Percentiles rank a stretch among this genome's conserved stretches.
Evolutionary conservation across 1,284 basidiomycete species (phyloP).

Genomic region (Porodaedalea pini): DNA sequence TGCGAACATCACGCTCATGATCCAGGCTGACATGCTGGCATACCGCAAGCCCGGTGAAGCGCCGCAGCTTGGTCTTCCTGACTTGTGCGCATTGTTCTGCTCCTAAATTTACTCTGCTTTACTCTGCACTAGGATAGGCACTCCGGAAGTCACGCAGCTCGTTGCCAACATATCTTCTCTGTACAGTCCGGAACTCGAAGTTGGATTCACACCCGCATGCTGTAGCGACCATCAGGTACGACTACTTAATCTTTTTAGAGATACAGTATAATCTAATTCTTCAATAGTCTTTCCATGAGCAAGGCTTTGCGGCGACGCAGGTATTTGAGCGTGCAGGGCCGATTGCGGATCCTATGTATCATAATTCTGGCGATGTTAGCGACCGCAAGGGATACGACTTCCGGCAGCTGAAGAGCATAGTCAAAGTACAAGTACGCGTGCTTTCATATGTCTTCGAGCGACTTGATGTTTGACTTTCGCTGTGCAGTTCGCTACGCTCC

Average conservation of each 20-base stretch:
- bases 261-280: background rate
- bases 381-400: conserved; percentile 77
- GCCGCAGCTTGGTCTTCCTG: conserved; percentile 73
- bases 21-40: conserved; percentile 87
- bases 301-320: conserved; percentile 80
- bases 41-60: conserved; percentile 75
- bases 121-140: conserved; percentile 58
- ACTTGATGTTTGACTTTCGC: background rate
- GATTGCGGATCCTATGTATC: conserved; percentile 84
- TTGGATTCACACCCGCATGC: conserved; percentile 77
- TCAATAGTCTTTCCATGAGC: conserved; percentile 69
- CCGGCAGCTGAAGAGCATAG: conserved; percentile 73
- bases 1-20: conserved; percentile 73
- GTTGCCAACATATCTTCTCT: conserved; percentile 68
- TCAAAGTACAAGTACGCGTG: conserved; percentile 71
- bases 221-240: conserved; percentile 81
- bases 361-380: conserved; percentile 78
- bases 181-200: conserved; percentile 78
- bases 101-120: conserved; percentile 1
- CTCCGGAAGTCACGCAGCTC: conserved; percentile 70
- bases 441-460: background rate
- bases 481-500: conserved; percentile 24
- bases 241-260: background rate
- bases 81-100: conserved; percentile 21
- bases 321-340: conserved; percentile 80